Conservation (phyloP, 75 land plant species). For the Sequoiadendron giganteum region DNA sequence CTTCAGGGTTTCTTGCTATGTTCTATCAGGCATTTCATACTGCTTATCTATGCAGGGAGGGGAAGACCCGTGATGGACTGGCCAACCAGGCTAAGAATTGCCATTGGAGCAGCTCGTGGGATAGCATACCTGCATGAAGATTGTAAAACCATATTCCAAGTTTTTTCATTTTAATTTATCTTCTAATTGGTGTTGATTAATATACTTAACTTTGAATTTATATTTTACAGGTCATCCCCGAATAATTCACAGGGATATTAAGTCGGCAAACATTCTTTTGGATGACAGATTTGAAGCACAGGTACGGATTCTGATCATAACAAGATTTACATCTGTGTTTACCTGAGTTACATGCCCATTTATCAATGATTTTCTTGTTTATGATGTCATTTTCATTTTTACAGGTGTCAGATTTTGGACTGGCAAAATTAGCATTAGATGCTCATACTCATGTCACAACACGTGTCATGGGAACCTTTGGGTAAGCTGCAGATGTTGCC, state of each 20-base stretch:
- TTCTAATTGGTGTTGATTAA: background rate
- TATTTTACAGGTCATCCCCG: slow-evolving; percentile 56
- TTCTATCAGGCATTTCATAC: background rate
- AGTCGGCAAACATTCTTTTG: slow-evolving; percentile 58
- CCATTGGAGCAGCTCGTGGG: slow-evolving; percentile 33
- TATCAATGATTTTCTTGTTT: background rate
- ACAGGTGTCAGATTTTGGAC: slow-evolving; percentile 84
- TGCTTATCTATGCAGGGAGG: slow-evolving; percentile 14
- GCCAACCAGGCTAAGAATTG: slow-evolving; percentile 34
- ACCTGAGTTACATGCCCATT: background rate
- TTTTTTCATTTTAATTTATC: background rate
- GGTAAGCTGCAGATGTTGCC: slow-evolving; percentile 28
- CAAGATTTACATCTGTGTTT: background rate
- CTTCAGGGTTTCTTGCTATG: background rate
- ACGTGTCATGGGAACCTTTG: slow-evolving; percentile 87
- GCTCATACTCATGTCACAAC: slow-evolving; percentile 71
- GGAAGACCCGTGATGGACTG: slow-evolving; percentile 33
- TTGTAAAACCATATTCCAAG: slow-evolving; percentile 8
- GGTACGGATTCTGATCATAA: slow-evolving; percentile 20
- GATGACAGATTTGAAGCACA: slow-evolving; percentile 61
- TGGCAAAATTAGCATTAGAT: slow-evolving; percentile 64
- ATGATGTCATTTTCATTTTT: slow-evolving; percentile 6
- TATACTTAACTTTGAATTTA: background rate
- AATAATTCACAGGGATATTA: slow-evolving; percentile 77
- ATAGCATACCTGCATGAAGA: slow-evolving; percentile 46